Evolutionary conservation across 306 rosid genomes (phyloP), one percentile per base, ranked within the genome.

Genomic region (Bauhinia variegata): DNA sequence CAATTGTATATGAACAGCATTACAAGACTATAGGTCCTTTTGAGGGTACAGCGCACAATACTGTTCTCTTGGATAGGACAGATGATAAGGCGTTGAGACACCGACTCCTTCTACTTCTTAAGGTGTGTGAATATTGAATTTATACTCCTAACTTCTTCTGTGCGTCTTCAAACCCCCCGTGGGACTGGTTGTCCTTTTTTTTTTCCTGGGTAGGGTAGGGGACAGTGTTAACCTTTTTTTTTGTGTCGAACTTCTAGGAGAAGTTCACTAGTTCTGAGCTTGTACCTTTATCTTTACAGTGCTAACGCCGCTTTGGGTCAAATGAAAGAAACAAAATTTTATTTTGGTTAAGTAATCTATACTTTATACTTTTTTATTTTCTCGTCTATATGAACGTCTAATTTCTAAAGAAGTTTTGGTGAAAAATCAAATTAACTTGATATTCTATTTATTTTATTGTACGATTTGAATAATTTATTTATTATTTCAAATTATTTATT

Each of bases 51-150:
- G 84, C 99, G 80, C 99, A 90, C 79, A 83, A 78, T 52, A 88
- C 97, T 6, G 99, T 95, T 82, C 97, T 95, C 54, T 78, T 95
- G 91, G 99, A 95, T 78, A 84, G 99, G 78, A 95, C 97, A 42
- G 92, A 85, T 86, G 99, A 95, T 79, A 95, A 97, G 78, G 95
- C 99, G 71, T 79, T 95, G 84, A 95, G 99, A 78, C 97, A 95
- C 79, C 90, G 99, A 28, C 99, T 95, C 71, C 95, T 95, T 47
- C 86, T 95, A 77, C 99, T 95, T 71, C 75, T 90, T 81, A 95
- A 90, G 99, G 99, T 95, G 60, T 51, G 59, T 61, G 55, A 52
- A 54, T 54, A 33, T 57, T 48, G 18, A 55, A 37, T 71, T n/a
- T n/a, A 51, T 60, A 42, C 42, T 46, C 32, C 54, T 47, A 11